These are phyloP conservation scores for Sphaerulina vaccinii DNA, from an alignment of 2,329 filamentous ascomycete species.

Conservation along the genomic window DNA sequence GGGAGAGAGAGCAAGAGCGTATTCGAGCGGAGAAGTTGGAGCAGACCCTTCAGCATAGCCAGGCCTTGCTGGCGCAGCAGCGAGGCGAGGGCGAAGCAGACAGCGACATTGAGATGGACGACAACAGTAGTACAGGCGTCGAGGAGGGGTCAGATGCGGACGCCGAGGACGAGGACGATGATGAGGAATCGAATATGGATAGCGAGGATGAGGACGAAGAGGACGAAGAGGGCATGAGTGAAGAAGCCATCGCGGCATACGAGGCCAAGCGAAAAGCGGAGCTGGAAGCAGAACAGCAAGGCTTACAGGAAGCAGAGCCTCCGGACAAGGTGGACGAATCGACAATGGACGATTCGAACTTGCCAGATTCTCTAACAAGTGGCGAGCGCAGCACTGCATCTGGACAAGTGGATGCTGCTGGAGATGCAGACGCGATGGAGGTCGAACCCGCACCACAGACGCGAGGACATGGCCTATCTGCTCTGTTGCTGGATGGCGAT, in stretches of 20 bases:
- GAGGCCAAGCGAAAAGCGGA: constrained; percentile 29
- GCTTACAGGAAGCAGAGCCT: constrained; percentile 29
- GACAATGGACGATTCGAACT: constrained; percentile 28
- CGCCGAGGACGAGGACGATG: constrained; percentile 17
- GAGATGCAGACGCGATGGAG: constrained; percentile 8
- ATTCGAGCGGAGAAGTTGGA: constrained; percentile 73
- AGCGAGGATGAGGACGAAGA: constrained; percentile 42
- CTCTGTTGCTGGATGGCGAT: constrained; percentile 36
- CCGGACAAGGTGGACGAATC: constrained; percentile 35
- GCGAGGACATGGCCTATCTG: not conserved
- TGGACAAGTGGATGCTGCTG: not conserved
- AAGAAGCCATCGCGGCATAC: constrained; percentile 41
- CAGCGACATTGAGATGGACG: constrained; percentile 34
- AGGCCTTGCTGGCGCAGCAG: constrained; percentile 35
- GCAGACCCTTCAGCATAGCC: constrained; percentile 42
- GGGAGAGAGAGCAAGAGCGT: constrained; percentile 63
- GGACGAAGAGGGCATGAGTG: constrained; percentile 58
- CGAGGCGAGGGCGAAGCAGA: constrained; percentile 28
- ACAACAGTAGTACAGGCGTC: constrained; percentile 22
- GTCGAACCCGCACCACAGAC: not conserved
- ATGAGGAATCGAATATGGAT: constrained; percentile 35
- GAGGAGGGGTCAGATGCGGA: constrained; percentile 38
- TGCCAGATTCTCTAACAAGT: too few relatives aligned
- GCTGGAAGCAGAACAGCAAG: constrained; percentile 29
- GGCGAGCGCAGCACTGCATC: too few relatives aligned